These are phyloP conservation scores for Amanita pallidorosea DNA, from an alignment of 768 basidiomycete species.

Conservation along the genomic window DNA sequence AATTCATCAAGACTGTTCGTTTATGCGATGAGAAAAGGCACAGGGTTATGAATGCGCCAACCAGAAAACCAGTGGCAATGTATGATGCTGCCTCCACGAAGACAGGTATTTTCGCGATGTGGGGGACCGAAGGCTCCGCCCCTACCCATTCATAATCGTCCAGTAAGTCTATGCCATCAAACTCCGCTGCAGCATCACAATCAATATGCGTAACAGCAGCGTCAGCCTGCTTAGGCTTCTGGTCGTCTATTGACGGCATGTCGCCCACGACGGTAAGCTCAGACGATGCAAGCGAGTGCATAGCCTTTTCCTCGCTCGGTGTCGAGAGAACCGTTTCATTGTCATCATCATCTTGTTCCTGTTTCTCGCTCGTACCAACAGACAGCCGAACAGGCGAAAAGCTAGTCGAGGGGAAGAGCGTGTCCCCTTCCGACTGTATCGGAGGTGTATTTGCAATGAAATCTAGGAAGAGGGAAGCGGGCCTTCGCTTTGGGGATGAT, in stretches of 20 bases:
- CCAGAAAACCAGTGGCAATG: slow-evolving; percentile 40
- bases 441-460: not conserved
- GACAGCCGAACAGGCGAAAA: not conserved
- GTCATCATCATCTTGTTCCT: not conserved
- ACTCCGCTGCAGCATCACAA: not conserved
- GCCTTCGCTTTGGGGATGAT: not conserved
- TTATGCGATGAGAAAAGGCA: slow-evolving; percentile 15
- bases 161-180: not conserved
- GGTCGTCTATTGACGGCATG: not conserved
- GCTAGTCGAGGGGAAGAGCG: not conserved
- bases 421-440: not conserved
- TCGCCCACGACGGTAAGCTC: not conserved
- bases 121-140: not conserved
- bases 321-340: not conserved
- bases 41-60: slow-evolving; percentile 46
- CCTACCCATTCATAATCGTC: slow-evolving; percentile 2
- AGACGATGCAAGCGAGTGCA: not conserved
- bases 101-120: slow-evolving; percentile 11
- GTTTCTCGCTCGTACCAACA: not conserved
- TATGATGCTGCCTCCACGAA: slow-evolving; percentile 29
- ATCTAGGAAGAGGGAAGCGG: not conserved
- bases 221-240: not conserved
- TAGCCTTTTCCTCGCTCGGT: not conserved
- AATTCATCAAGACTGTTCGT: not conserved
- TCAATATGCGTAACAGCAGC: not conserved